Evolutionary conservation across 2,329 filamentous ascomycete genomes (phyloP).

Genomic region (Mycosphaerella sp.): DNA sequence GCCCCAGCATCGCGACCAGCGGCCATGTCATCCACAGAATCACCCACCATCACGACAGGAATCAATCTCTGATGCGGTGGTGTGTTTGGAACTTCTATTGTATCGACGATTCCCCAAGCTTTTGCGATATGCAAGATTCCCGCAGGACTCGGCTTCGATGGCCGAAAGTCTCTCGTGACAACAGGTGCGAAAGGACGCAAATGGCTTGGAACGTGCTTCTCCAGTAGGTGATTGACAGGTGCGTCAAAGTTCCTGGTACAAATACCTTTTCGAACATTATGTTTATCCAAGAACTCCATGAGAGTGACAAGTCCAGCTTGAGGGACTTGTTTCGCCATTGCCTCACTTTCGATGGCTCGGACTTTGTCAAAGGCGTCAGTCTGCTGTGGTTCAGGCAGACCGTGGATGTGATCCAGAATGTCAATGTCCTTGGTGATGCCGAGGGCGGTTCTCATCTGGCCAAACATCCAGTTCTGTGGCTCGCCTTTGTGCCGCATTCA

Average conservation of each 20-base stretch:
- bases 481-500: conserved; percentile 50
- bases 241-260: conserved; percentile 91
- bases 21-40: conserved; percentile 85
- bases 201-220: conserved; percentile 63
- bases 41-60: conserved; percentile 49
- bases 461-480: conserved; percentile 95
- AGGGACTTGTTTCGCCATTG: conserved; percentile 72
- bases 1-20: conserved; percentile 77
- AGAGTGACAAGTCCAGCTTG: conserved; percentile 72
- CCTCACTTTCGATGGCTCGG: conserved; percentile 68
- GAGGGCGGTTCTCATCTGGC: conserved; percentile 71
- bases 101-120: conserved; percentile 56
- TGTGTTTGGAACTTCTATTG: conserved; percentile 26
- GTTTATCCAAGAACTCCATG: conserved; percentile 73
- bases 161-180: conserved; percentile 74
- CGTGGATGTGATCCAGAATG: conserved; percentile 82
- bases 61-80: conserved; percentile 16
- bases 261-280: conserved; percentile 67
- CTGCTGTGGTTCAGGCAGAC: conserved; percentile 56
- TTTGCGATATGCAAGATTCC: conserved; percentile 81
- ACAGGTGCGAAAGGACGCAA: conserved; percentile 61
- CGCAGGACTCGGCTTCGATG: conserved; percentile 80
- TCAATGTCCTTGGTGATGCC: conserved; percentile 66
- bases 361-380: conserved; percentile 62
- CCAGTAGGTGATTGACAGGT: conserved; percentile 67